phyloP scores from a whole-genome alignment of 2,329 filamentous ascomycete genomes.

The Curvularia verruculosa region DNA sequence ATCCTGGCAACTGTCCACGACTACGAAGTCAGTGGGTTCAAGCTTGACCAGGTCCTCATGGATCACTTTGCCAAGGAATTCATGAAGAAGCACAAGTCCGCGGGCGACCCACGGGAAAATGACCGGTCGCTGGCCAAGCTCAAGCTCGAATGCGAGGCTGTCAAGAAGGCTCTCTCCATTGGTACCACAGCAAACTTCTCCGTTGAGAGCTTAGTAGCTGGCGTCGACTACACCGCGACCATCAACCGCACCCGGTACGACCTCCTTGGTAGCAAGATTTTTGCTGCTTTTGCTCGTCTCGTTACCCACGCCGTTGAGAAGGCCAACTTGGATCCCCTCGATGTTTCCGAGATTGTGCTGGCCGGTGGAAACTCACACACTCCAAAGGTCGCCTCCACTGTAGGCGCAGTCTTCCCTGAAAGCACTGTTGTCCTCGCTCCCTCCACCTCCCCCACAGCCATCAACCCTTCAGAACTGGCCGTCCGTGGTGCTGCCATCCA shows the following conservation, averaged over 20 bases:
- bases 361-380: slow-evolving; percentile 92
- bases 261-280: slow-evolving; percentile 82
- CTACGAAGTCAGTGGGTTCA: slow-evolving; percentile 86
- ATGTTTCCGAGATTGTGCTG: slow-evolving; percentile 93
- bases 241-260: slow-evolving; percentile 95
- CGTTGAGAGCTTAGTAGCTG: slow-evolving; percentile 87
- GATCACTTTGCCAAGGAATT: slow-evolving; percentile 99
- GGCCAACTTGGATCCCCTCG: slow-evolving; percentile 87
- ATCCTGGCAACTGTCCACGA: slow-evolving; percentile 92
- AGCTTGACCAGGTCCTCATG: slow-evolving; percentile 88
- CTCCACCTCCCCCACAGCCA: slow-evolving; percentile 74
- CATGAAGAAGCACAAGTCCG: slow-evolving; percentile 88
- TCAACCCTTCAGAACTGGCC: slow-evolving; percentile 92
- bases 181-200: slow-evolving; percentile 89
- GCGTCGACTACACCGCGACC: slow-evolving; percentile 87
- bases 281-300: slow-evolving; percentile 84
- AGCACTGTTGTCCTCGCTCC: slow-evolving; percentile 81
- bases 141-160: slow-evolving; percentile 85
- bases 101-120: slow-evolving; percentile 77
- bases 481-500: slow-evolving; percentile 93
- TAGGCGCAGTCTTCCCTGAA: slow-evolving; percentile 80
- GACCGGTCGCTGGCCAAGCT: slow-evolving; percentile 86
- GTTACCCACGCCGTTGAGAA: slow-evolving; percentile 88
- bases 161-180: slow-evolving; percentile 90
- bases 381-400: slow-evolving; percentile 84